Base-by-base conservation (phyloP, 2,329 filamentous ascomycete species). In the Fusarium falciforme region DNA sequence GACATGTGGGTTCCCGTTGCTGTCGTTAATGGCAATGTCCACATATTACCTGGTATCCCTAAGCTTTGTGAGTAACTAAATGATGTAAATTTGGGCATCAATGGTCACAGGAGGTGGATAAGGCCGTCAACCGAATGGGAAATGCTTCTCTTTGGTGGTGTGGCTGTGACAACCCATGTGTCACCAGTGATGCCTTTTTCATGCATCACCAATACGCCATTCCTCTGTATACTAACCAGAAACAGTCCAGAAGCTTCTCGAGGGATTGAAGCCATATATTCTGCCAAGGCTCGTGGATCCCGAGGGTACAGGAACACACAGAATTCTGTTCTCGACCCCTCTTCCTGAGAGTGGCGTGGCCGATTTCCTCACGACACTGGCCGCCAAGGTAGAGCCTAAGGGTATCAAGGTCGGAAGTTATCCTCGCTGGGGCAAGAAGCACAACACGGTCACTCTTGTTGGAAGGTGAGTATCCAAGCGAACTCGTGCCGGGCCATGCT, bases 321-420 rank as follows among this genome's bases (percentile, higher is more conserved):
- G 96, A 67, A 88, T 98, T 47, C 82, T 98, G 75, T 93, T 98
- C 80, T 94, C 93, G 59, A 98, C 96, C 31, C 95, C 96, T 31
- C 82, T 97, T 83, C 87, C 93, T 1, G 96, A 99, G 87, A 98
- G 95, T 82, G 89, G 89, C 20, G 91, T 98, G 35, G 96, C 96
- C 14, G 89, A 87, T 20, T 98, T 94, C 80, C 86, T 99, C 78
- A 96, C 94, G 1, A 89, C 94, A 74, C 85, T 98, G 71, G 94
- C 95, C 6, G 88, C 86, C 31, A 90, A 90, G 81, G 93, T 95
- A 25, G 92, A 91, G 80, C 85, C 90, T 1, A 91, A 89, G 78
- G 95, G 94, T 4, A 89, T 98, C 78, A 98, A 98, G 85, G 94
- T 98, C 17, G 96, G 96, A 55, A 97, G 94, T 83, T 98, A 99